These are phyloP conservation scores for Lathyrus oleraceus DNA, from an alignment of 306 rosid species.

Conservation along the genomic window DNA sequence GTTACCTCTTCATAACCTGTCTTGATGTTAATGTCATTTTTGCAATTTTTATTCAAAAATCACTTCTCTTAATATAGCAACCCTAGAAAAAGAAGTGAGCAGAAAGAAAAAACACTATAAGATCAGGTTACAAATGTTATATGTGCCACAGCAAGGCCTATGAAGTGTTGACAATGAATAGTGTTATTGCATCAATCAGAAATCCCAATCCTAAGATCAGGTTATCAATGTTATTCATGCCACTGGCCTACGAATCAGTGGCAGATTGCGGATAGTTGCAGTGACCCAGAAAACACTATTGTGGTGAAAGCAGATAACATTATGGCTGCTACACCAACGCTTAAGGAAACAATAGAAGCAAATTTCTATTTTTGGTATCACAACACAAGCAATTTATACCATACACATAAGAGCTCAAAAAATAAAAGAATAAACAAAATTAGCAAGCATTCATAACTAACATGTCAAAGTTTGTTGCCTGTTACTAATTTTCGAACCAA, in stretches of 20 bases:
- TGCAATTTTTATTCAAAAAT: slow-evolving; percentile 28
- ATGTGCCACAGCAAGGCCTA: background rate
- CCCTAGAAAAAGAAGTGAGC: slow-evolving; percentile 20
- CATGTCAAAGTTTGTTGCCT: background rate
- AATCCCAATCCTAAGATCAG: slow-evolving; percentile 14
- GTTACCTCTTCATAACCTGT: slow-evolving; percentile 33
- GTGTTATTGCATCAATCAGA: slow-evolving; percentile 6
- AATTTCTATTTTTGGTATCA: background rate
- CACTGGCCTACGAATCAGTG: background rate
- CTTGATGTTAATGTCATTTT: slow-evolving; percentile 16
- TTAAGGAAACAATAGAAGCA: background rate
- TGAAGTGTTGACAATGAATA: background rate
- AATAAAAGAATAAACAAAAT: background rate
- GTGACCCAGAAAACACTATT: background rate
- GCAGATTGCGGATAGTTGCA: background rate
- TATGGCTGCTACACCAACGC: background rate
- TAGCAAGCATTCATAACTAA: background rate
- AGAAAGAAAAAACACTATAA: background rate
- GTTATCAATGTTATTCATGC: slow-evolving; percentile 16
- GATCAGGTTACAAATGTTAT: background rate
- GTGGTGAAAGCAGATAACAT: background rate
- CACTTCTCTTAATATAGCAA: slow-evolving; percentile 8
- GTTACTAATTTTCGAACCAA: background rate
- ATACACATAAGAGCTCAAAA: background rate
- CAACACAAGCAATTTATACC: background rate